Conservation (phyloP, 2,329 filamentous ascomycete species). For the Eutypella sp. region DNA sequence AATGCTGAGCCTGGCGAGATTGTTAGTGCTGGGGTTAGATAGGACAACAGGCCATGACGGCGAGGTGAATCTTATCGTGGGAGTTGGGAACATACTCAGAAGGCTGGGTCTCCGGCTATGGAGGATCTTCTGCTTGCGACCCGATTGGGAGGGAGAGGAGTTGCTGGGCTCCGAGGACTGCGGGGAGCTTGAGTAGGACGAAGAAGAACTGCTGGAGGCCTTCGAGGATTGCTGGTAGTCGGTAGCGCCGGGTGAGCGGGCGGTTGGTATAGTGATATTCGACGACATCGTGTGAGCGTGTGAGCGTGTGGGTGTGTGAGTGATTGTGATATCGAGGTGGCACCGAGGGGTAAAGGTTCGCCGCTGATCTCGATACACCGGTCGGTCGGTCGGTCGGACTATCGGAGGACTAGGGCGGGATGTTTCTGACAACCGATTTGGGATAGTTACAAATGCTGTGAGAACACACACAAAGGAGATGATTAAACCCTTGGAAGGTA, state of each 20-base stretch:
- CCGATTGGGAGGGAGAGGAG: constrained; percentile 36
- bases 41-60: too few species aligned
- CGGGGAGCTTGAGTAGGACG: constrained; percentile 53
- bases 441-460: not conserved
- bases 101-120: constrained; percentile 58
- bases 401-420: too few species aligned
- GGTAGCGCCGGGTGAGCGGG: constrained; percentile 31
- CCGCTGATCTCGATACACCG: not conserved
- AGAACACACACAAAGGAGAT: not conserved
- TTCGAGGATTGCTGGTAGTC: constrained; percentile 38
- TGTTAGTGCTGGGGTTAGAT: constrained; percentile 26
- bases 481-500: too few species aligned
- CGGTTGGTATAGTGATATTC: constrained; percentile 62
- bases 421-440: too few species aligned
- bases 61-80: too few species aligned
- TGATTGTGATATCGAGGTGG: too few species aligned
- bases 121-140: constrained; percentile 36
- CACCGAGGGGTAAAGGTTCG: constrained; percentile 8
- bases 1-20: constrained; percentile 59
- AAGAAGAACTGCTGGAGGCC: constrained; percentile 45
- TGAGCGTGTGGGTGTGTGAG: too few species aligned
- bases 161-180: constrained; percentile 38
- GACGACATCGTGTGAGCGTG: constrained; percentile 57
- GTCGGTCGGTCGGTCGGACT: too few species aligned
- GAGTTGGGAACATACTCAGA: constrained; percentile 45